phyloP scores from a whole-genome alignment of 2,329 filamentous ascomycete genomes.

The Harringtonia lauricola region DNA sequence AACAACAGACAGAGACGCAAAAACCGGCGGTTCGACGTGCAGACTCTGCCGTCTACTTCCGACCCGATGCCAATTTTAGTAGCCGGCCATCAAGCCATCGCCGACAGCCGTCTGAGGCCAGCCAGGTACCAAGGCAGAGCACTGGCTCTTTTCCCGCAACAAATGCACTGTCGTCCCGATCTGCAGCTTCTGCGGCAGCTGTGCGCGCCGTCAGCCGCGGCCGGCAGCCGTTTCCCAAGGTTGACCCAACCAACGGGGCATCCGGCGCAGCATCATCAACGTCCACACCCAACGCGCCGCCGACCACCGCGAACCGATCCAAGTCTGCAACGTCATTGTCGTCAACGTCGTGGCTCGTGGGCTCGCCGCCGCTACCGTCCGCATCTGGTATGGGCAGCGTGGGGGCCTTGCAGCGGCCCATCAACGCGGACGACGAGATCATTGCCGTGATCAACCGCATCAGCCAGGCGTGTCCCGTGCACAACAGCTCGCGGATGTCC shows the following conservation, averaged over 20 bases:
- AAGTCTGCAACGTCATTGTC: neutral
- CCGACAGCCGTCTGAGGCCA: no score
- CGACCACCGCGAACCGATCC: no score
- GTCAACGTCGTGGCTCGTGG: neutral
- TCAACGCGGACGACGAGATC: constrained; percentile 7
- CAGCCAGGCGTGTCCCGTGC: constrained; percentile 1
- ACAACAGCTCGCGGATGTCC: neutral
- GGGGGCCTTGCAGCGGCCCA: no score
- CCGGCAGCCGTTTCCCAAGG: constrained; percentile 5
- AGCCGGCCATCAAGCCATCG: neutral
- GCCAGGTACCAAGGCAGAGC: no score
- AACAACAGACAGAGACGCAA: no score
- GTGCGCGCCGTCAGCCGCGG: constrained; percentile 9
- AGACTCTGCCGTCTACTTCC: constrained; percentile 3
- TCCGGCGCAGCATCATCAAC: no score
- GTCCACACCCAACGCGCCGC: no score
- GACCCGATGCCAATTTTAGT: neutral
- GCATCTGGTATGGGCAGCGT: neutral
- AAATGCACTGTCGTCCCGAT: no score
- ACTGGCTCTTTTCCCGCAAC: no score
- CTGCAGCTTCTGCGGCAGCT: neutral
- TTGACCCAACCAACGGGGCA: neutral
- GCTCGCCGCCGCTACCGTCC: neutral
- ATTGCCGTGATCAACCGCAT: constrained; percentile 9
- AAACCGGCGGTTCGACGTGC: neutral